Evolutionary conservation across 306 rosid species (phyloP).

Genomic region (Corylus avellana): DNA sequence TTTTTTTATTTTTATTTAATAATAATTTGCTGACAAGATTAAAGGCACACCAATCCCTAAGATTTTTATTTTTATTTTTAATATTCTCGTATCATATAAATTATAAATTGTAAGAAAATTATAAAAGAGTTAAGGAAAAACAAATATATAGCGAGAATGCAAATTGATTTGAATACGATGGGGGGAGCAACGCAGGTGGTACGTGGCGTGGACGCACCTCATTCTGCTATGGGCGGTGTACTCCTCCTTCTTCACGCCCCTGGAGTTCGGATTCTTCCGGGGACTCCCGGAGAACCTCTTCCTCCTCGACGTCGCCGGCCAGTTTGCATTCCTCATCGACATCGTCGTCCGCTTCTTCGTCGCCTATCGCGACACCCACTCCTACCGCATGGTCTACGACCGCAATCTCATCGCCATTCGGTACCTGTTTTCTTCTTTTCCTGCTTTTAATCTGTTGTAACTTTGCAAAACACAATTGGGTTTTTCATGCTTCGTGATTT

Average conservation of each 20-base stretch:
- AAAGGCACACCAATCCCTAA: no score
- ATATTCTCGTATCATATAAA: no score
- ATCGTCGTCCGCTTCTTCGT: conserved; percentile 50
- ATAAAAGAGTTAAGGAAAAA: no score
- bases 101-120: no score
- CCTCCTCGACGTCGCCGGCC: conserved; percentile 66
- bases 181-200: conserved; percentile 49
- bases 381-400: conserved; percentile 41
- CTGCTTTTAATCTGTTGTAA: background rate
- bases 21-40: no score
- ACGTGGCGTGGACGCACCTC: conserved; percentile 55
- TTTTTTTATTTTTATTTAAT: no score
- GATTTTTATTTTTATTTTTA: no score
- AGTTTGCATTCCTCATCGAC: conserved; percentile 58
- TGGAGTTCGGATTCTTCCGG: conserved; percentile 73
- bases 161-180: background rate
- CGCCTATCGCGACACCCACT: conserved; percentile 46
- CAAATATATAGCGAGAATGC: background rate
- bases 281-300: conserved; percentile 60
- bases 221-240: conserved; percentile 63
- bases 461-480: background rate
- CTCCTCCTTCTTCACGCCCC: conserved; percentile 73
- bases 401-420: conserved; percentile 48
- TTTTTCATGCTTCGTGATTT: background rate
- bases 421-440: conserved; percentile 5